Evolutionary conservation across 164 flowering plant species (phyloP).

Genomic region (Paratinospora sagittata): DNA sequence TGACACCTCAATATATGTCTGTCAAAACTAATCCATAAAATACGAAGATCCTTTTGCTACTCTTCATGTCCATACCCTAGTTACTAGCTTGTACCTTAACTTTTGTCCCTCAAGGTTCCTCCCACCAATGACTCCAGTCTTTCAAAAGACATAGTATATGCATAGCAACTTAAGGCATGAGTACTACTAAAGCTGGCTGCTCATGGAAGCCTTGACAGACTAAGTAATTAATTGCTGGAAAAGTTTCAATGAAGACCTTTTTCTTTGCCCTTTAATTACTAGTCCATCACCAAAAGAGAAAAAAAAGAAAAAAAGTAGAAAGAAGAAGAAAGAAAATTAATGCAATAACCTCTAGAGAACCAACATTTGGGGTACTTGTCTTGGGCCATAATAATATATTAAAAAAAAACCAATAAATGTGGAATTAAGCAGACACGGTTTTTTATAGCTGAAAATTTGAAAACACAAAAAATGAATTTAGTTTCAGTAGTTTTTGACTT

Average conservation of each 20-base stretch:
- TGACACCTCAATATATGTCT: background rate
- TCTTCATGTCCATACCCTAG: no score
- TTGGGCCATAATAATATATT: no score
- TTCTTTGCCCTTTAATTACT: no score
- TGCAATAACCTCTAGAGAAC: background rate
- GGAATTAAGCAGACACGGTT: no score
- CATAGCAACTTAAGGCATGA: background rate
- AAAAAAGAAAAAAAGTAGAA: no score
- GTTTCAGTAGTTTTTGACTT: no score
- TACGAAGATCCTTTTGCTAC: background rate
- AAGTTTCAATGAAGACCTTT: no score
- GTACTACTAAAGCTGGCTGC: background rate
- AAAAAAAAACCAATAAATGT: no score
- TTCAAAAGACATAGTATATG: background rate
- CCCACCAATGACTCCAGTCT: background rate
- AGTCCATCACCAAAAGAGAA: no score
- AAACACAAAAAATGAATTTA: no score
- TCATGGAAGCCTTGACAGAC: background rate
- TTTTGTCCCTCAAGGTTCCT: background rate
- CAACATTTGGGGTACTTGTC: background rate
- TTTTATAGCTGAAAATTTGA: no score
- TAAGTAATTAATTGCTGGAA: background rate
- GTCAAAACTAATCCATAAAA: background rate
- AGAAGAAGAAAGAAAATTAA: no score
- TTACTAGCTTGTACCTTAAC: background rate